Evolutionary conservation across 2,329 filamentous ascomycete genomes (phyloP), one percentile per base, ranked within the genome.

Genomic region (Albifimbria verrucaria): DNA sequence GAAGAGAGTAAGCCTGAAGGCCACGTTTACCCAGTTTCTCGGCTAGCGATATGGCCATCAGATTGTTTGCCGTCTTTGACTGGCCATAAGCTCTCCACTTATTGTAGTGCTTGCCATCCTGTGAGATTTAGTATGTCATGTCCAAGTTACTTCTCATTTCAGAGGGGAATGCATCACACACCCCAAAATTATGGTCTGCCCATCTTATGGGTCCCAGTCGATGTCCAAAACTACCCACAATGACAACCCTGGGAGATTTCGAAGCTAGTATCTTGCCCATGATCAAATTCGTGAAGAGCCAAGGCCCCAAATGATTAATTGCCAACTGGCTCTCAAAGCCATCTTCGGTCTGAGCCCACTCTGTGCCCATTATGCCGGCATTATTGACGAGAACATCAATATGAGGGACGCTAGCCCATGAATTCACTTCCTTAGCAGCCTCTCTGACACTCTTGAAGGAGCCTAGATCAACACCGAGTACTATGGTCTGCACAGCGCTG

Each of bases 311-410:
- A 5, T 55, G 41, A 20, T 55, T 50, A 3, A 25, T 47, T 17
- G 17, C 22, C n/a, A 46, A 51, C 23, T 51, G 50, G 18, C 22
- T 51, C 44, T 77, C 75, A 52, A 71, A 62, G 3, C 75, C 75
- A 7, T 77, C 72, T 4, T 60, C 56, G 24, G 65, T 68, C 17
- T 67, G 52, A 4, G 57, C 62, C 49, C 68, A 71, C 22, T 68
- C 64, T 5, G 58, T 53, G 3, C 61, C 68, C 70, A 76, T 76
- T 24, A 78, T 58, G 18, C 66, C 75, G 1, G 76, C 76, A 51
- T 73, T 78, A 59, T 76, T 75, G 55, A 78, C 60, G n/a, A 78
- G 52, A 22, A 77, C 67, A 6, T 62, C 51, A 62, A 71, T 70
- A 3, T 60, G 59, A 2, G 70, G 60, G 5, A 59, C 55, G 43